Conservation (phyloP, 805 yeast species). For the Saturnispora gosingensis region DNA sequence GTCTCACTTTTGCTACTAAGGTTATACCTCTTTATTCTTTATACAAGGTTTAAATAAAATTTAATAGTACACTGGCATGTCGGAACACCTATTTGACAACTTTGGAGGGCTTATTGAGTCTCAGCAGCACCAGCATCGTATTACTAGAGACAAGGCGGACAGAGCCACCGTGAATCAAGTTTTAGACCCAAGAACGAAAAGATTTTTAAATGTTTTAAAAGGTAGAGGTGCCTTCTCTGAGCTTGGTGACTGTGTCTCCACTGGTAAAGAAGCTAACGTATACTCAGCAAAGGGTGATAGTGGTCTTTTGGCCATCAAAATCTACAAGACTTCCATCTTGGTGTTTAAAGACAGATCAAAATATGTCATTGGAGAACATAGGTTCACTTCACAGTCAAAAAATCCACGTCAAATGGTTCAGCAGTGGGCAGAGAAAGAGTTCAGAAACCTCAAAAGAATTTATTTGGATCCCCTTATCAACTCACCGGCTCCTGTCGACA, state of each 20-base stretch:
- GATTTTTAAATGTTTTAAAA: slow-evolving; percentile 71
- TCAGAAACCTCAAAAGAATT: slow-evolving; percentile 80
- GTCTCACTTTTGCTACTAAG: slow-evolving; percentile 4
- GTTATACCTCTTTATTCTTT: slow-evolving; percentile 6
- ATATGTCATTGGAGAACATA: slow-evolving; percentile 90
- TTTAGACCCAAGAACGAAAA: slow-evolving; percentile 85
- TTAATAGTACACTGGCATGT: neutral
- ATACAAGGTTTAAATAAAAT: slow-evolving; percentile 1
- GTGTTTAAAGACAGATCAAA: slow-evolving; percentile 97
- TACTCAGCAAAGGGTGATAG: slow-evolving; percentile 59
- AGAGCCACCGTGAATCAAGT: slow-evolving; percentile 97
- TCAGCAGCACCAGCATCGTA: slow-evolving; percentile 32
- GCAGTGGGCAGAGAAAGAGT: slow-evolving; percentile 98
- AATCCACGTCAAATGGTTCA: slow-evolving; percentile 97
- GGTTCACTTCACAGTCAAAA: slow-evolving; percentile 77
- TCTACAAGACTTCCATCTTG: slow-evolving; percentile 89
- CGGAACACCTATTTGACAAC: neutral
- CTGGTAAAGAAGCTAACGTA: slow-evolving; percentile 99
- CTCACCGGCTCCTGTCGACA: slow-evolving; percentile 87
- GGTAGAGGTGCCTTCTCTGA: slow-evolving; percentile 76
- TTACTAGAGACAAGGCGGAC: slow-evolving; percentile 74
- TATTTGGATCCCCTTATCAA: slow-evolving; percentile 64
- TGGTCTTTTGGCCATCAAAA: slow-evolving; percentile 64
- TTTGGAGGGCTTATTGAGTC: slow-evolving; percentile 4
- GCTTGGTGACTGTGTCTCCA: slow-evolving; percentile 87